phyloP scores from a whole-genome alignment of 2,329 filamentous ascomycete genomes.

The Massarina eburnea region DNA sequence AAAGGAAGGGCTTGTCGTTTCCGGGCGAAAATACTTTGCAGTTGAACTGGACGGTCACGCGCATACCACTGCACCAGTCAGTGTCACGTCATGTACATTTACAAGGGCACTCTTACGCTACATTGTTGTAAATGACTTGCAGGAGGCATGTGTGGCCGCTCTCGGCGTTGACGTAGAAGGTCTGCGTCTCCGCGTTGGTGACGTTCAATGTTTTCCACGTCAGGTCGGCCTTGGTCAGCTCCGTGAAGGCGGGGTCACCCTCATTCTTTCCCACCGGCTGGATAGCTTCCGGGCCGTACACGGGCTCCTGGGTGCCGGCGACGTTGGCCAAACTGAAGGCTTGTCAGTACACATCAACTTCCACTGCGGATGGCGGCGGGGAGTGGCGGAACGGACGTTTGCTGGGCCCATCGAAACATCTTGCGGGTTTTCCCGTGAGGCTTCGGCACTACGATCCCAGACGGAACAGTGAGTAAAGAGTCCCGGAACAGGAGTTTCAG shows the following conservation, averaged over 20 bases:
- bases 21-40: constrained; percentile 85
- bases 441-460: constrained; percentile 32
- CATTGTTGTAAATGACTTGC: constrained; percentile 97
- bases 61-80: constrained; percentile 68
- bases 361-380: constrained; percentile 13
- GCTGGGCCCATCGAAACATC: constrained; percentile 95
- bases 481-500: constrained; percentile 9
- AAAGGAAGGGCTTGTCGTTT: constrained; percentile 72
- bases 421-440: constrained; percentile 20
- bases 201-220: constrained; percentile 80
- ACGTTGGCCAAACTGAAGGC: constrained; percentile 65
- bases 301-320: constrained; percentile 92
- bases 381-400: constrained; percentile 64
- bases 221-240: constrained; percentile 74
- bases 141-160: constrained; percentile 74
- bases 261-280: constrained; percentile 82
- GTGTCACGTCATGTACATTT: constrained; percentile 11
- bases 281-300: constrained; percentile 89
- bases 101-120: constrained; percentile 66
- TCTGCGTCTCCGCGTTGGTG: constrained; percentile 92
- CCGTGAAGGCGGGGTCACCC: constrained; percentile 75
- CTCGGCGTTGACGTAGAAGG: constrained; percentile 85
- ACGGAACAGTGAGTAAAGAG: constrained; percentile 27
- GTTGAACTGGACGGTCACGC: constrained; percentile 91
- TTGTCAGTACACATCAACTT: constrained; percentile 15